These are phyloP conservation scores for Neopestalotiopsis sp. DNA, from an alignment of 2,329 filamentous ascomycete genomes.

Conservation along the genomic window DNA sequence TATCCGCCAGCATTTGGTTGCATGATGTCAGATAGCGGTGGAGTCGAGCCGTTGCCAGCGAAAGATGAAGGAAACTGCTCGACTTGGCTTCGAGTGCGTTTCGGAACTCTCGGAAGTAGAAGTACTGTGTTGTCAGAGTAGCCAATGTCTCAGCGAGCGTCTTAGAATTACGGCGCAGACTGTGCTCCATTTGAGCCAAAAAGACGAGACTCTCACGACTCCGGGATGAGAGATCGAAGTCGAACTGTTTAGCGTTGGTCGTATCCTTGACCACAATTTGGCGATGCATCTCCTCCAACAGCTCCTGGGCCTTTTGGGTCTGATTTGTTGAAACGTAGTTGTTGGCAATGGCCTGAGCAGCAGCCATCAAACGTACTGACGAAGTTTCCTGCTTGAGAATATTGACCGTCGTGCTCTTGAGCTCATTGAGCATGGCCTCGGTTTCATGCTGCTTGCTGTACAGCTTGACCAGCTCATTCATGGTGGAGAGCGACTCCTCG, in stretches of 20 bases:
- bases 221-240: slow-evolving; percentile 40
- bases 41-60: slow-evolving; percentile 39
- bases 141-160: slow-evolving; percentile 48
- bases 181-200: slow-evolving; percentile 51
- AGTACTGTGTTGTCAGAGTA: slow-evolving; percentile 47
- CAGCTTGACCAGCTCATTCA: slow-evolving; percentile 42
- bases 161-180: slow-evolving; percentile 35
- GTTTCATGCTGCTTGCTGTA: slow-evolving; percentile 39
- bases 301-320: slow-evolving; percentile 36
- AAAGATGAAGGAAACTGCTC: slow-evolving; percentile 41
- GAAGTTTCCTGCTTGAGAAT: slow-evolving; percentile 39
- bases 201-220: slow-evolving; percentile 45
- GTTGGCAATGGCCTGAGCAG: slow-evolving; percentile 41
- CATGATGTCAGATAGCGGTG: slow-evolving; percentile 36
- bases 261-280: slow-evolving; percentile 44
- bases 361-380: slow-evolving; percentile 34
- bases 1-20: slow-evolving; percentile 31
- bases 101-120: slow-evolving; percentile 46
- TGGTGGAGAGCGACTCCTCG: slow-evolving; percentile 41
- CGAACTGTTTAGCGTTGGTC: slow-evolving; percentile 29
- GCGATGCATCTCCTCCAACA: slow-evolving; percentile 43
- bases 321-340: slow-evolving; percentile 42
- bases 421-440: slow-evolving; percentile 36
- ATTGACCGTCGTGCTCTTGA: slow-evolving; percentile 39
- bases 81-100: slow-evolving; percentile 42